Conservation (phyloP, 768 basidiomycete genomes). For the Pisolithus orientalis region DNA sequence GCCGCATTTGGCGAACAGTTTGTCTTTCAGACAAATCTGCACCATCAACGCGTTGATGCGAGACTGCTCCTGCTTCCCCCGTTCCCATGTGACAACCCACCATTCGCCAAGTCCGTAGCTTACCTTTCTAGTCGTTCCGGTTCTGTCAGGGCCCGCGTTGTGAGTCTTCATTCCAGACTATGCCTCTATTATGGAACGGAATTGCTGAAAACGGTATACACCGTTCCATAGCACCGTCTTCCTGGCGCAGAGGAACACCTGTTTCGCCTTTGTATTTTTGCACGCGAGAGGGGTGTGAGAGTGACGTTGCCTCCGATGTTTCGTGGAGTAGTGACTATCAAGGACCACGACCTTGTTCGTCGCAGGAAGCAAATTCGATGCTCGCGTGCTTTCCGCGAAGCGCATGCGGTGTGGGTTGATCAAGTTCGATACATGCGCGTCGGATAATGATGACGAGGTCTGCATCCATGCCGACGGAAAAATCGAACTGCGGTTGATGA, state of each 20-base stretch:
- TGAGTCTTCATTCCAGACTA: conserved; percentile 10
- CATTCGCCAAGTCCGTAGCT: conserved; percentile 28
- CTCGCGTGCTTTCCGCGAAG: conserved; percentile 21
- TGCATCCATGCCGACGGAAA: conserved; percentile 24
- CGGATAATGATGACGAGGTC: conserved; percentile 25
- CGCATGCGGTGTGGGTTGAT: conserved; percentile 18
- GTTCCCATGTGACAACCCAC: conserved; percentile 19
- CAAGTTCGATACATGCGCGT: conserved; percentile 9
- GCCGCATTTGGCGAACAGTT: conserved; percentile 27
- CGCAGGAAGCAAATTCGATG: conserved; percentile 12
- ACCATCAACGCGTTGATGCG: conserved; percentile 20
- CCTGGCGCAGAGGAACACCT: conserved; percentile 21
- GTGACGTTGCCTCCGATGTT: conserved; percentile 22
- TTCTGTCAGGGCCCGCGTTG: conserved; percentile 19
- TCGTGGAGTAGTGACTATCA: conserved; percentile 23
- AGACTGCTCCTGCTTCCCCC: conserved; percentile 23
- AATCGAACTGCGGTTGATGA: conserved; percentile 15
- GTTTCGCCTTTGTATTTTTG: conserved; percentile 25
- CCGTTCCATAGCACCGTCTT: conserved; percentile 16
- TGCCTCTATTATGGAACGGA: background rate
- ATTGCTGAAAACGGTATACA: conserved; percentile 1
- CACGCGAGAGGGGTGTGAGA: conserved; percentile 23
- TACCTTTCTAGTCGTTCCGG: conserved; percentile 25
- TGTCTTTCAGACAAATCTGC: conserved; percentile 18
- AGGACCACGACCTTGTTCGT: conserved; percentile 7